Evolutionary conservation across 2,329 filamentous ascomycete genomes (phyloP).

Genomic region (Ceratocystis cacaofunesta): DNA sequence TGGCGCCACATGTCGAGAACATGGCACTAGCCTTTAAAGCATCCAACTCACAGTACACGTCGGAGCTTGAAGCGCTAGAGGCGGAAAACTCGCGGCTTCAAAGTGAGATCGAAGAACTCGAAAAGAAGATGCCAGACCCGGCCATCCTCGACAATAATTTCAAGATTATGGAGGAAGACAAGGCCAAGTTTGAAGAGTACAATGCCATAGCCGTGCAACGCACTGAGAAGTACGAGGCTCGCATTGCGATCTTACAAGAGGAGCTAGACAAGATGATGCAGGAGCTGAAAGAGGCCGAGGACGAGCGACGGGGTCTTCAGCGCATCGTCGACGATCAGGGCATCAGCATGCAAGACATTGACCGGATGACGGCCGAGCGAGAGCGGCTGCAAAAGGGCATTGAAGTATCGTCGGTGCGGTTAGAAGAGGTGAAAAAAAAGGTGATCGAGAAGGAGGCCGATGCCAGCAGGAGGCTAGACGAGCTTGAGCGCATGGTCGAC

Average conservation of each 20-base stretch:
- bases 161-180: slow-evolving; percentile 88
- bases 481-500: slow-evolving; percentile 80
- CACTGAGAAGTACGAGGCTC: slow-evolving; percentile 73
- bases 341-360: slow-evolving; percentile 94
- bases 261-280: slow-evolving; percentile 65
- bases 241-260: slow-evolving; percentile 68
- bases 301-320: slow-evolving; percentile 66
- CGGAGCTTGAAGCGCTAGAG: slow-evolving; percentile 74
- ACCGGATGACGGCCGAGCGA: slow-evolving; percentile 92
- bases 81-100: slow-evolving; percentile 67
- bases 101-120: slow-evolving; percentile 77
- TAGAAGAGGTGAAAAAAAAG: slow-evolving; percentile 74
- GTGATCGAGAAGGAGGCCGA: slow-evolving; percentile 80
- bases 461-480: slow-evolving; percentile 71
- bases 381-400: slow-evolving; percentile 85
- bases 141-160: slow-evolving; percentile 76
- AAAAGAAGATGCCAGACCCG: slow-evolving; percentile 72
- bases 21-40: slow-evolving; percentile 83
- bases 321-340: slow-evolving; percentile 81
- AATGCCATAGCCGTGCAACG: slow-evolving; percentile 71
- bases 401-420: slow-evolving; percentile 55
- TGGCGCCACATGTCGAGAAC: slow-evolving; percentile 68
- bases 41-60: slow-evolving; percentile 68
- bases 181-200: slow-evolving; percentile 88
- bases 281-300: slow-evolving; percentile 66